Evolutionary conservation across 768 basidiomycete species (phyloP).

Genomic region (Trametes meyenii): DNA sequence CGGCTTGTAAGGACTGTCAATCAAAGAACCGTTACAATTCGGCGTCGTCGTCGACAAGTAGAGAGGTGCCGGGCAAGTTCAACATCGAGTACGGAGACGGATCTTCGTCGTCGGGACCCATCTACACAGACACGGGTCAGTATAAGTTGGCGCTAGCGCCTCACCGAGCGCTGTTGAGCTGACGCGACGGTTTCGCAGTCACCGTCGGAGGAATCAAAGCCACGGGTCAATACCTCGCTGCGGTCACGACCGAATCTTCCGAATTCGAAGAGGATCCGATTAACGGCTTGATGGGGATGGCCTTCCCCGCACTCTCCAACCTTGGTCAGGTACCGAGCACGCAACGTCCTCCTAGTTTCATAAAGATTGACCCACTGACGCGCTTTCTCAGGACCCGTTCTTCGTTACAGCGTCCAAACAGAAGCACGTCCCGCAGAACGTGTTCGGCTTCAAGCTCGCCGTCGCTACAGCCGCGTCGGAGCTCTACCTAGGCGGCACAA

Average conservation of each 20-base stretch:
- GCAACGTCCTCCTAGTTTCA: neutral
- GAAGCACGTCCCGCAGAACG: conserved; percentile 14
- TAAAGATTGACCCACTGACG: neutral
- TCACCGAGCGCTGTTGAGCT: too few species aligned
- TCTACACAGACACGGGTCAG: conserved; percentile 36
- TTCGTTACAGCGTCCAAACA: conserved; percentile 24
- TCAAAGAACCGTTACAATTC: conserved; percentile 31
- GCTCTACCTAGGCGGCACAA: conserved; percentile 40
- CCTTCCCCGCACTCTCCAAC: conserved; percentile 24
- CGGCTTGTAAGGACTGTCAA: neutral
- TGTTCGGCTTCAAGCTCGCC: conserved; percentile 32
- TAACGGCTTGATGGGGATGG: conserved; percentile 28
- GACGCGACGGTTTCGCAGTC: conserved; percentile 27
- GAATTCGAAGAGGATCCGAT: conserved; percentile 8
- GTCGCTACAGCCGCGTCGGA: conserved; percentile 27
- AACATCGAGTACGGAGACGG: conserved; percentile 42
- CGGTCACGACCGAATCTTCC: conserved; percentile 14
- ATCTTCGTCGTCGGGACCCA: conserved; percentile 32
- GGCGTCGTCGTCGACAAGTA: conserved; percentile 29
- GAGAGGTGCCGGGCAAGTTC: conserved; percentile 28
- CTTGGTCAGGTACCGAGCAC: conserved; percentile 2
- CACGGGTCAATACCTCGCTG: conserved; percentile 15
- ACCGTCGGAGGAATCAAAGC: conserved; percentile 34
- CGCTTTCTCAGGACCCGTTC: conserved; percentile 19
- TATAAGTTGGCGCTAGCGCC: too few species aligned